Evolutionary conservation across 345 rosid genomes (phyloP), one percentile per base, ranked within the genome.

Genomic region (Turnera subulata): DNA sequence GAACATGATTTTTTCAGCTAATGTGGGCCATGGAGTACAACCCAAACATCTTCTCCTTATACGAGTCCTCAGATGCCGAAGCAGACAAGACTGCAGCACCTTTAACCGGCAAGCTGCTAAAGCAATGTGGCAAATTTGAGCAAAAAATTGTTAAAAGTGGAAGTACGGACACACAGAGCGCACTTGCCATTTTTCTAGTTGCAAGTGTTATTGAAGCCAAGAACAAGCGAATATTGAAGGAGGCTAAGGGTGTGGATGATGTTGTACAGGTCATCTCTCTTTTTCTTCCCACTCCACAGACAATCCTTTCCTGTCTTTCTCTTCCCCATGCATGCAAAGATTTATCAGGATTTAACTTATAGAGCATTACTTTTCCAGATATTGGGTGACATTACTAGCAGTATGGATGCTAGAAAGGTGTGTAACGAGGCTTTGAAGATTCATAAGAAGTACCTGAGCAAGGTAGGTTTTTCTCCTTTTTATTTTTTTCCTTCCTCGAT

Each of bases 11-110:
- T 70, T 83, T 78, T 63, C 89, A 89, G 91, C 77, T 93, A 73
- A 89, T 89, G 82, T 93, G 95, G 95, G 97, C 88, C 6, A 86
- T 93, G 97, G 97, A 93, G 77, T 93, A 93, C 71, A 87, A 87
- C 70, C 99, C 99, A 35, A 81, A 74, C 51, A 80, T 82, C 69
- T 93, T 82, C 72, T 77, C 81, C 57, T 37, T 61, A 40, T 87
- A 84, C 84, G 75, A 76, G 82, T 61, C 59, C 81, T 43, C 5
- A 16, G 29, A 6, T 20, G n/a, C 64, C 19, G 56, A 25, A 17
- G 6, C 43, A 24, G 78, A 74, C 55, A 26, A 61, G 39, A 46
- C 37, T 14, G 69, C 58, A 58, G 62, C 67, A n/a, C 44, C 52
- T 54, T 18, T 38, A 56, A 68, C 80, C 29, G 73, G 73, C 26